phyloP scores from a whole-genome alignment of 1,139 yeast species.

The Debaryomyces robertsiae region DNA sequence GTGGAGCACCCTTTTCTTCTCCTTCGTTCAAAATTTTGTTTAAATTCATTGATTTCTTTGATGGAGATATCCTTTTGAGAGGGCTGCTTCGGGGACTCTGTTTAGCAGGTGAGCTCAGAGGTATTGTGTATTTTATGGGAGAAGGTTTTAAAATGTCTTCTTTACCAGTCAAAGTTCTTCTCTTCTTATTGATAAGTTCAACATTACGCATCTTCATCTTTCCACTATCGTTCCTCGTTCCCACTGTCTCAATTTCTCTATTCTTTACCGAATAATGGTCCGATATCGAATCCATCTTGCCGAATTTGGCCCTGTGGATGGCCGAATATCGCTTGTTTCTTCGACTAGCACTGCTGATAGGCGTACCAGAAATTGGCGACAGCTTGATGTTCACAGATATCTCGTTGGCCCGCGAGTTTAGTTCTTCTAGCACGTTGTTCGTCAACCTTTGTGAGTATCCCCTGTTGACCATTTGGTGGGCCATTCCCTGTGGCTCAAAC shows the following conservation, averaged over 20 bases:
- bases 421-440: constrained; percentile 43
- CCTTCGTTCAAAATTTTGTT: constrained; percentile 30
- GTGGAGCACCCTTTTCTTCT: constrained; percentile 28
- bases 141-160: constrained; percentile 7
- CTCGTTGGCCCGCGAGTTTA: constrained; percentile 38
- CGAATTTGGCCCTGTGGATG: constrained; percentile 36
- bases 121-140: constrained; percentile 1
- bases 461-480: constrained; percentile 34
- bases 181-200: constrained; percentile 28
- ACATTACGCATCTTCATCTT: constrained; percentile 14
- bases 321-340: constrained; percentile 36
- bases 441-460: constrained; percentile 48
- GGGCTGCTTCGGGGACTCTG: constrained; percentile 22
- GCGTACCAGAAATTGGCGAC: constrained; percentile 9
- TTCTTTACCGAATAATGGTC: constrained; percentile 38
- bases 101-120: constrained; percentile 7
- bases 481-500: constrained; percentile 10
- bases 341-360: constrained; percentile 15
- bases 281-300: constrained; percentile 45
- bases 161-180: constrained; percentile 37
- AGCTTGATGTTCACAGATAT: constrained; percentile 25
- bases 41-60: constrained; percentile 43
- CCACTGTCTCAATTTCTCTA: background rate
- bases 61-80: constrained; percentile 37
- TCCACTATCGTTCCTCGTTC: constrained; percentile 13